Conservation (phyloP, 177 flowering plant genomes). For the Tripterygium wilfordii region DNA sequence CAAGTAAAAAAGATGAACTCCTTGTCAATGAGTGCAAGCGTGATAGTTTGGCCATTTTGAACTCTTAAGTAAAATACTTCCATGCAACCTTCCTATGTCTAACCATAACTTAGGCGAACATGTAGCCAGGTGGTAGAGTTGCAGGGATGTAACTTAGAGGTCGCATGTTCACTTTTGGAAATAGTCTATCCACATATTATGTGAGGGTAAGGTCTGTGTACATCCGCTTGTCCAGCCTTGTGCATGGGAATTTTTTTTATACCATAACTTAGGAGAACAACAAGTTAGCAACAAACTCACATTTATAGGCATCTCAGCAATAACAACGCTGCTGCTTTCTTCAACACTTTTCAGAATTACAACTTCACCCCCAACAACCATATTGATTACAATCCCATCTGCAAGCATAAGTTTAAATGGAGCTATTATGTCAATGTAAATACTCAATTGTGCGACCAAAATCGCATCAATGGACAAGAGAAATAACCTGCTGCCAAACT, state of each 20-base stretch:
- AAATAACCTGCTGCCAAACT: constrained; percentile 87
- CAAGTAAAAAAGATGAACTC: too few species aligned
- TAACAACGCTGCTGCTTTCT: constrained; percentile 61
- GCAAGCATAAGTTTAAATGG: constrained; percentile 22
- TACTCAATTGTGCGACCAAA: not conserved
- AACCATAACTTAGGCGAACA: not conserved
- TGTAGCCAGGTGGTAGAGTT: too few species aligned
- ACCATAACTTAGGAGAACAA: not conserved
- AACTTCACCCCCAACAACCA: constrained; percentile 99
- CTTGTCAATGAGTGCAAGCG: too few species aligned
- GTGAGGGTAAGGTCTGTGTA: too few species aligned
- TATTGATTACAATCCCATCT: constrained; percentile 95
- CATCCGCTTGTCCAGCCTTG: too few species aligned
- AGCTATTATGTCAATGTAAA: not conserved
- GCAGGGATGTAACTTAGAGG: too few species aligned
- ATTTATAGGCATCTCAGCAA: constrained; percentile 86
- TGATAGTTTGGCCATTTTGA: not conserved
- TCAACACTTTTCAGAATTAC: constrained; percentile 71
- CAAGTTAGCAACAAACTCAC: constrained; percentile 38
- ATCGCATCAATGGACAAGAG: too few species aligned
- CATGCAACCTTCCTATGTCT: not conserved
- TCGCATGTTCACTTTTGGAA: too few species aligned
- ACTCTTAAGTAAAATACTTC: not conserved
- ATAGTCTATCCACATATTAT: too few species aligned
- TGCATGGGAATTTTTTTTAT: too few species aligned